These are phyloP conservation scores for Cymbomonas tetramitiformis DNA, from an alignment of 139 green algal genomes.

Conservation along the genomic window DNA sequence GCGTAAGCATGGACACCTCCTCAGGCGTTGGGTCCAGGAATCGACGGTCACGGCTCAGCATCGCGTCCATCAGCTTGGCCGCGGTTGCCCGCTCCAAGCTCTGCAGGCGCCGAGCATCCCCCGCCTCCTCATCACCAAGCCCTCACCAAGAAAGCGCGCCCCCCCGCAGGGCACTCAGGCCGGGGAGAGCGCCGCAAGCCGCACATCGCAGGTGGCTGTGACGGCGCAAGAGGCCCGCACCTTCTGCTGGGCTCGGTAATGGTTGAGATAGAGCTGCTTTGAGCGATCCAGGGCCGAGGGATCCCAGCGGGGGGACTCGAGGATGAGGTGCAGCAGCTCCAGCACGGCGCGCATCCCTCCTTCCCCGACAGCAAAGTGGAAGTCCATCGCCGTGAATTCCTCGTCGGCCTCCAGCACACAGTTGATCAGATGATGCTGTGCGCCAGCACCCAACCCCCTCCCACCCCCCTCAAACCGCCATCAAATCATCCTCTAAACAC, in stretches of 20 bases:
- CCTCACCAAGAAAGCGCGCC: too few relatives aligned
- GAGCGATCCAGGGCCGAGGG: constrained; percentile 48
- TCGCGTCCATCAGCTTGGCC: constrained; percentile 54
- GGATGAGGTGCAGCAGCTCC: constrained; percentile 44
- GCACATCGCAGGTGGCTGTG: too few relatives aligned
- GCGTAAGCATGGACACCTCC: constrained; percentile 62
- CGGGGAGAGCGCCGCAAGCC: too few relatives aligned
- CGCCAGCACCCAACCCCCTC: too few relatives aligned
- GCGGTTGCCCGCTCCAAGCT: constrained; percentile 65
- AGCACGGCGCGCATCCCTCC: constrained; percentile 21
- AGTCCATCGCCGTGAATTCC: constrained; percentile 87
- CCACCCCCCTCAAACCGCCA: too few relatives aligned
- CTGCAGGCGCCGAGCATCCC: too few relatives aligned
- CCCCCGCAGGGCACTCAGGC: too few relatives aligned
- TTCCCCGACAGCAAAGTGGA: constrained; percentile 58
- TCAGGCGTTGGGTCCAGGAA: constrained; percentile 63
- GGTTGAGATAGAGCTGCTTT: constrained; percentile 66
- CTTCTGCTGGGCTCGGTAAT: constrained; percentile 47
- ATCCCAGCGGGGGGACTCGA: constrained; percentile 47
- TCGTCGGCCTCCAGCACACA: constrained; percentile 84
- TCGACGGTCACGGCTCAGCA: constrained; percentile 58
- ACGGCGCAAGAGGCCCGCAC: constrained; percentile 76
- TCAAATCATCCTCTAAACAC: too few relatives aligned
- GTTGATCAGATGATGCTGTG: constrained; percentile 79
- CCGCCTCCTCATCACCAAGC: too few relatives aligned